These are phyloP conservation scores for Microthlaspi erraticum DNA, from an alignment of 345 rosid species.

Conservation along the genomic window DNA sequence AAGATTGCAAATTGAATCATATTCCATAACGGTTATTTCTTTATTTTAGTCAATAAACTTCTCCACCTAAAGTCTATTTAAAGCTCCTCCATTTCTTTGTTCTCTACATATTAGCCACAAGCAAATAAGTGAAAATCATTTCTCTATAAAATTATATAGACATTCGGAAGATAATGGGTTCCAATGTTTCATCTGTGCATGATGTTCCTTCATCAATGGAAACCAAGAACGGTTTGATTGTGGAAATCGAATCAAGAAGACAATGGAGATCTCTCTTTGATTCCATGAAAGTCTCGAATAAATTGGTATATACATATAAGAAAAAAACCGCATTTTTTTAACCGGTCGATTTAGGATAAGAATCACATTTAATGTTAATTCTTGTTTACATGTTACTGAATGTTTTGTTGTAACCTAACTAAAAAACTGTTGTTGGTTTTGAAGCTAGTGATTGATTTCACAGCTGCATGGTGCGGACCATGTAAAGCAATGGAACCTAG, in stretches of 20 bases:
- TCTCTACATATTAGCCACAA: constrained; percentile 19
- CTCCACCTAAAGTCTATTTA: constrained; percentile 28
- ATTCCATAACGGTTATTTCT: constrained; percentile 21
- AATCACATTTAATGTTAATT: background rate
- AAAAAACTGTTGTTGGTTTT: constrained; percentile 19
- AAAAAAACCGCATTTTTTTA: background rate
- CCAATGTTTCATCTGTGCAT: constrained; percentile 41
- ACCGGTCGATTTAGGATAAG: too few species aligned
- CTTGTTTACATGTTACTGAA: background rate
- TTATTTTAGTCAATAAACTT: background rate
- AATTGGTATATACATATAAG: constrained; percentile 53
- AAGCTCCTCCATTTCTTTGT: background rate
- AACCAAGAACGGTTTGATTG: constrained; percentile 35
- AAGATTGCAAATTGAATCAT: constrained; percentile 33
- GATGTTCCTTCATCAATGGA: constrained; percentile 40
- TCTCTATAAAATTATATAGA: background rate
- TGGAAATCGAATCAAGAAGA: constrained; percentile 55
- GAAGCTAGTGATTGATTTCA: constrained; percentile 78
- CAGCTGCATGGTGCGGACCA: constrained; percentile 86
- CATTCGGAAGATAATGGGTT: constrained; percentile 39
- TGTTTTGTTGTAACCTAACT: constrained; percentile 8
- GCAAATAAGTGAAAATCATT: constrained; percentile 14
- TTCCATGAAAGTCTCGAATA: constrained; percentile 57
- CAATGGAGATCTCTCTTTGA: constrained; percentile 70
- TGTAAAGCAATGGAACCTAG: constrained; percentile 67